These are phyloP conservation scores for Dispira simplex DNA, from an alignment of 192 early-diverging fungal genomes.

Conservation along the genomic window DNA sequence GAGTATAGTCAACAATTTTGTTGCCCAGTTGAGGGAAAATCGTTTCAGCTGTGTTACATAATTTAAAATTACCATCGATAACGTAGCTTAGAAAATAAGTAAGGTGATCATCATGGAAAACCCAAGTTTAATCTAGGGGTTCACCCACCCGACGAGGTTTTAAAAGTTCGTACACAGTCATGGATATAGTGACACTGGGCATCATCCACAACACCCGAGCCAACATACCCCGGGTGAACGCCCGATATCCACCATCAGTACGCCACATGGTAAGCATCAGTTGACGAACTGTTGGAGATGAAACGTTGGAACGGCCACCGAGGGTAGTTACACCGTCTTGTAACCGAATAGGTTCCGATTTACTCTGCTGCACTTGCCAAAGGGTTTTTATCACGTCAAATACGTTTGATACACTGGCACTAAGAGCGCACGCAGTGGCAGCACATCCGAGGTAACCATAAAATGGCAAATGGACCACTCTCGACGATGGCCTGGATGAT, in stretches of 20 bases:
- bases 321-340: neutral
- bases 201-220: conserved; percentile 54
- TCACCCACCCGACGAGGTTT: conserved; percentile 25
- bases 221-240: conserved; percentile 46
- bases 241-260: conserved; percentile 36
- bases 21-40: too few species aligned
- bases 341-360: conserved; percentile 12
- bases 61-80: too few species aligned
- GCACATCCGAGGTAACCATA: conserved; percentile 40
- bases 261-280: conserved; percentile 30
- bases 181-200: conserved; percentile 49
- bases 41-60: too few species aligned
- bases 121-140: too few species aligned
- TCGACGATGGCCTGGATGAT: too few species aligned
- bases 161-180: conserved; percentile 57
- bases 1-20: too few species aligned
- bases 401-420: conserved; percentile 42
- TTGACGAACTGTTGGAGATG: conserved; percentile 14
- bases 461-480: conserved; percentile 23
- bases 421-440: conserved; percentile 35
- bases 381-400: conserved; percentile 74
- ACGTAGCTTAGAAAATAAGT: too few species aligned
- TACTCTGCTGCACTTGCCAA: conserved; percentile 35
- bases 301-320: neutral
- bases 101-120: too few species aligned